Percentiles rank a stretch among this genome's conserved stretches.
These are phyloP conservation scores for Postia placenta DNA, from an alignment of 768 basidiomycete species.

Conservation along the genomic window DNA sequence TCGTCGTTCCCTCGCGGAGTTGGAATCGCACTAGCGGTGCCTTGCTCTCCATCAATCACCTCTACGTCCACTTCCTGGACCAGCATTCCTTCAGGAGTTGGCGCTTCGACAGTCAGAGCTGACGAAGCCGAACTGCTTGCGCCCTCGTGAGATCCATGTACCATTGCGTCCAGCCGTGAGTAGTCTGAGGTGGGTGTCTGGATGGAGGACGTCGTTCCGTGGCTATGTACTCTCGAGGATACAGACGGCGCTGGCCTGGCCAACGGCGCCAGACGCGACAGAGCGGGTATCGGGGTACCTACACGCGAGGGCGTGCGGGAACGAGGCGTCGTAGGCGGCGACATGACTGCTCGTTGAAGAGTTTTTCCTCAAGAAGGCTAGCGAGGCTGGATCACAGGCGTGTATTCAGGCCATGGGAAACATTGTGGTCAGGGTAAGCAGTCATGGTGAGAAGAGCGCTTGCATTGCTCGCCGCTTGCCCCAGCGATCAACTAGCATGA, in stretches of 20 bases:
- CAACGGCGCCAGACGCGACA: constrained; percentile 49
- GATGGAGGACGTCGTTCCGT: constrained; percentile 30
- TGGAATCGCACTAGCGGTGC: constrained; percentile 39
- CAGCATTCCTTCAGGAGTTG: constrained; percentile 50
- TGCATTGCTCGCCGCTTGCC: background rate
- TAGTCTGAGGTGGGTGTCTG: constrained; percentile 13
- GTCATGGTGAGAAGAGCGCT: background rate
- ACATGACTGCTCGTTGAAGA: constrained; percentile 2
- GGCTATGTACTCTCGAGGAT: constrained; percentile 51
- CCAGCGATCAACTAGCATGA: background rate
- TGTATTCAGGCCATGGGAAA: too few species aligned
- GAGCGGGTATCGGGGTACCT: constrained; percentile 32
- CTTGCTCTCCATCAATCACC: constrained; percentile 47
- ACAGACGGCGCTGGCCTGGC: constrained; percentile 49
- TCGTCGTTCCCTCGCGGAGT: constrained; percentile 40
- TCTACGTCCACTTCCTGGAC: constrained; percentile 67
- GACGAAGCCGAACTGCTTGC: constrained; percentile 52
- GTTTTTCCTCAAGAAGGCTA: too few species aligned
- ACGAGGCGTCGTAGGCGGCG: constrained; percentile 20
- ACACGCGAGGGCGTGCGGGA: constrained; percentile 31
- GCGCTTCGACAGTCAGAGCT: constrained; percentile 56
- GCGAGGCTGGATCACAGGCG: too few species aligned
- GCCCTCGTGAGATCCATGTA: constrained; percentile 6
- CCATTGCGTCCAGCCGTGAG: constrained; percentile 4
- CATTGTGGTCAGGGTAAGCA: too few species aligned